These are phyloP conservation scores for Phylloporus scabripes DNA, from an alignment of 768 basidiomycete species.

Conservation along the genomic window DNA sequence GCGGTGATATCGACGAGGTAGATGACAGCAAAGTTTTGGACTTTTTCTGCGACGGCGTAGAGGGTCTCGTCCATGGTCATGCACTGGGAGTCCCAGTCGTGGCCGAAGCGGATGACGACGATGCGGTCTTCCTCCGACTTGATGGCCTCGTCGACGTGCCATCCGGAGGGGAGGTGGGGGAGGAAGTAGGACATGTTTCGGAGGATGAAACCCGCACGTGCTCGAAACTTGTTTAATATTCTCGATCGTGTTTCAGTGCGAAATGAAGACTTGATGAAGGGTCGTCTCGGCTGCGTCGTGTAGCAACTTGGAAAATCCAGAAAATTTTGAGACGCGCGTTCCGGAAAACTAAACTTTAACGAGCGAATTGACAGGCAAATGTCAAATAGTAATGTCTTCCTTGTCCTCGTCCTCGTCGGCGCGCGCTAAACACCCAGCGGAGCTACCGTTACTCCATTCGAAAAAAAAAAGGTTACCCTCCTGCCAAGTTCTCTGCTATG, in stretches of 20 bases:
- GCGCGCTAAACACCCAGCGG: background rate
- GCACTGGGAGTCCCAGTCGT: conserved; percentile 90
- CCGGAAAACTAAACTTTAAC: background rate
- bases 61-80: conserved; percentile 99
- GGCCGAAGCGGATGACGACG: conserved; percentile 91
- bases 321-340: background rate
- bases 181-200: conserved; percentile 79
- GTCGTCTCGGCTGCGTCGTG: background rate
- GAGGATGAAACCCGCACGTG: background rate
- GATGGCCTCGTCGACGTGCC: conserved; percentile 99
- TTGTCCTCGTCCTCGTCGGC: too few species aligned
- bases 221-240: background rate
- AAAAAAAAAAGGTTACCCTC: background rate
- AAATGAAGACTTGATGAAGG: background rate
- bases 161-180: conserved; percentile 83
- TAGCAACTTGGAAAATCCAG: background rate
- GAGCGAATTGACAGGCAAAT: background rate
- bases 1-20: conserved; percentile 94
- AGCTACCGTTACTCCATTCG: background rate
- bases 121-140: conserved; percentile 96
- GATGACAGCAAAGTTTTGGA: conserved; percentile 98
- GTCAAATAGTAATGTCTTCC: background rate
- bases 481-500: background rate
- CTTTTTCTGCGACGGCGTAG: conserved; percentile 87
- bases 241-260: background rate